Conservation (phyloP, 2,329 filamentous ascomycete species). For the Fusarium pseudograminearum region DNA sequence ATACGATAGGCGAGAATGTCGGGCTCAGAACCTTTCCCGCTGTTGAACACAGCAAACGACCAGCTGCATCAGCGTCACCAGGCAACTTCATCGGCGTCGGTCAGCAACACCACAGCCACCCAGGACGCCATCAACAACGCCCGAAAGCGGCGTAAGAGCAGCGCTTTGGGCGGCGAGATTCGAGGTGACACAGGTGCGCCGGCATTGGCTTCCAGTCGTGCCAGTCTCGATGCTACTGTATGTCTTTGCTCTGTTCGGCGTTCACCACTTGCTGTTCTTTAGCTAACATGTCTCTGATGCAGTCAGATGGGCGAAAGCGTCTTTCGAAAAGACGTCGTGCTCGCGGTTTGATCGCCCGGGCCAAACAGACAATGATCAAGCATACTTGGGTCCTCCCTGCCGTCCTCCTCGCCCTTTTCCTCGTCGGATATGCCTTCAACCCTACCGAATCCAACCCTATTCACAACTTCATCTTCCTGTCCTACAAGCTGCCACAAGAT, state of each 20-base stretch:
- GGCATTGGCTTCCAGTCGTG: slow-evolving; percentile 65
- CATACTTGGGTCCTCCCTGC: slow-evolving; percentile 76
- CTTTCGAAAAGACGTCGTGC: slow-evolving; percentile 68
- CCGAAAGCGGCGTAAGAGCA: slow-evolving; percentile 68
- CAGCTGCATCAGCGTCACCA: slow-evolving; percentile 57
- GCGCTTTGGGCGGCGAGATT: slow-evolving; percentile 65
- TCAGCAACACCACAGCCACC: slow-evolving; percentile 39
- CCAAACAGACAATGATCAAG: slow-evolving; percentile 69
- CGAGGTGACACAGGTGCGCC: slow-evolving; percentile 68
- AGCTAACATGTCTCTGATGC: slow-evolving; percentile 24
- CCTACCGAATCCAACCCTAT: slow-evolving; percentile 83
- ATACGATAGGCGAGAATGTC: slow-evolving; percentile 52
- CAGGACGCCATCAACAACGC: slow-evolving; percentile 52
- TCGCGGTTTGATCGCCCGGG: slow-evolving; percentile 59
- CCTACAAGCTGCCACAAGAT: slow-evolving; percentile 75
- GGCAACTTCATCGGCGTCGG: slow-evolving; percentile 38
- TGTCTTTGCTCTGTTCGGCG: slow-evolving; percentile 11
- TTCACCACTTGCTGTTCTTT: not conserved
- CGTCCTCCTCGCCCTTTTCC: slow-evolving; percentile 71
- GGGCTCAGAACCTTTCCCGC: slow-evolving; percentile 66
- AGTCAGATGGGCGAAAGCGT: slow-evolving; percentile 54
- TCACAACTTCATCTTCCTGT: slow-evolving; percentile 87
- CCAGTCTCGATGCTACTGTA: slow-evolving; percentile 54
- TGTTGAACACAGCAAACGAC: slow-evolving; percentile 64
- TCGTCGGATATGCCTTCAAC: slow-evolving; percentile 78